Percentiles rank a stretch among this genome's conserved stretches.
Conservation (phyloP, 805 yeast genomes). For the Sungouiella thailandica region DNA sequence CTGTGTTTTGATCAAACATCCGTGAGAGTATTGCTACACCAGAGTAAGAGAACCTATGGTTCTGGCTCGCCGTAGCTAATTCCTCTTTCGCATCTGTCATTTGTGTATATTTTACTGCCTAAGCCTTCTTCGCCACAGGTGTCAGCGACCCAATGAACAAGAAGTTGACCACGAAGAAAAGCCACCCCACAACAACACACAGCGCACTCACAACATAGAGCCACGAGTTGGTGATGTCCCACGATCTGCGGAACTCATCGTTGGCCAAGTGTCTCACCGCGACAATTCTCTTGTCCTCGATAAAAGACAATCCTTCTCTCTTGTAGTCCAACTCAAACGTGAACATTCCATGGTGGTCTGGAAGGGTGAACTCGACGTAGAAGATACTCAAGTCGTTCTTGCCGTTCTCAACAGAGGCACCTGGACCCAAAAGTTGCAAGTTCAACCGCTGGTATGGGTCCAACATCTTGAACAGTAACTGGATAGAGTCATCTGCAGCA, state of each 20-base stretch:
- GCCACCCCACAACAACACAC: constrained; percentile 71
- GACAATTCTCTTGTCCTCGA: constrained; percentile 62
- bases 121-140: neutral
- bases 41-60: too few species aligned
- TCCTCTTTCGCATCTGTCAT: too few species aligned
- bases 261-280: constrained; percentile 92
- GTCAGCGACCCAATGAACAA: constrained; percentile 30
- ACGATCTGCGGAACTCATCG: constrained; percentile 89
- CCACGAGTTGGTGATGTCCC: constrained; percentile 93
- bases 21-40: too few species aligned
- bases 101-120: too few species aligned
- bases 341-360: constrained; percentile 97
- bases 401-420: constrained; percentile 28
- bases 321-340: constrained; percentile 76
- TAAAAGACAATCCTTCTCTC: constrained; percentile 68
- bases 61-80: too few species aligned
- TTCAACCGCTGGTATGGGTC: constrained; percentile 91
- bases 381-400: constrained; percentile 46
- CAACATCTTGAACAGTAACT: constrained; percentile 81
- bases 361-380: constrained; percentile 59
- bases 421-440: constrained; percentile 41
- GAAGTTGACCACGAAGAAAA: constrained; percentile 67
- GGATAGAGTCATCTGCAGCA: constrained; percentile 44
- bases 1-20: too few species aligned
- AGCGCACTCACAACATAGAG: constrained; percentile 72